A percentile compares a stretch with the other conserved stretches of the same genome.
phyloP scores from a whole-genome alignment of 2,329 filamentous ascomycete genomes.

The Onygenales sp. region DNA sequence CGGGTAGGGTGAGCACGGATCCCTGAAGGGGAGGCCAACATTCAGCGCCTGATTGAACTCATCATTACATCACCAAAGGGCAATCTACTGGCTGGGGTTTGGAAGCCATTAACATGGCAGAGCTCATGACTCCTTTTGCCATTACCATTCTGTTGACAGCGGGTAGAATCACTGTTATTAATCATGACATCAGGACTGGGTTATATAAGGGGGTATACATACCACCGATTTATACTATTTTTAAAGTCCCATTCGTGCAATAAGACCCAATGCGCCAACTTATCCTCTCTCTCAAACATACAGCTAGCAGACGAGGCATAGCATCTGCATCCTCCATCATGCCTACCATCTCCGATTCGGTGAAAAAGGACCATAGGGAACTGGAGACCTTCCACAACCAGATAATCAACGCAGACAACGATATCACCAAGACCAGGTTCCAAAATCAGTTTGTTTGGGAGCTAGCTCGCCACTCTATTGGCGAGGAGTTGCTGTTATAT shows the following conservation, averaged over 20 bases:
- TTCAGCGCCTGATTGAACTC: too few relatives aligned
- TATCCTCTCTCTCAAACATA: background rate
- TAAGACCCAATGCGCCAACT: background rate
- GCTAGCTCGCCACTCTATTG: slow-evolving; percentile 41
- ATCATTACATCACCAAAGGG: background rate
- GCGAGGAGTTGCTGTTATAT: slow-evolving; percentile 45
- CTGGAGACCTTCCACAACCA: slow-evolving; percentile 35
- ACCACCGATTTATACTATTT: too few relatives aligned
- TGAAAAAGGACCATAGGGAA: slow-evolving; percentile 33
- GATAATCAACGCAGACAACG: slow-evolving; percentile 31
- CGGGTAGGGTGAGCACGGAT: too few relatives aligned
- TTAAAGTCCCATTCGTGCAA: too few relatives aligned
- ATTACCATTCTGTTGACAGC: background rate
- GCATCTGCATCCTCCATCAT: slow-evolving; percentile 1
- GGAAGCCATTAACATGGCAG: background rate
- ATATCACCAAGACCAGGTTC: slow-evolving; percentile 34
- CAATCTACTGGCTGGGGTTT: background rate
- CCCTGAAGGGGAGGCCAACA: too few relatives aligned
- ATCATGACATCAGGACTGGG: background rate
- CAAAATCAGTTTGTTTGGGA: slow-evolving; percentile 46
- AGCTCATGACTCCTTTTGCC: background rate
- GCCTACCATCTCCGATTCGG: slow-evolving; percentile 23
- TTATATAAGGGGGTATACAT: background rate
- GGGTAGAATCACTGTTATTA: background rate
- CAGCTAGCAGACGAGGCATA: background rate